Evolutionary conservation across 2,329 filamentous ascomycete species (phyloP).

Genomic region (Chaetomiaceae sp.): DNA sequence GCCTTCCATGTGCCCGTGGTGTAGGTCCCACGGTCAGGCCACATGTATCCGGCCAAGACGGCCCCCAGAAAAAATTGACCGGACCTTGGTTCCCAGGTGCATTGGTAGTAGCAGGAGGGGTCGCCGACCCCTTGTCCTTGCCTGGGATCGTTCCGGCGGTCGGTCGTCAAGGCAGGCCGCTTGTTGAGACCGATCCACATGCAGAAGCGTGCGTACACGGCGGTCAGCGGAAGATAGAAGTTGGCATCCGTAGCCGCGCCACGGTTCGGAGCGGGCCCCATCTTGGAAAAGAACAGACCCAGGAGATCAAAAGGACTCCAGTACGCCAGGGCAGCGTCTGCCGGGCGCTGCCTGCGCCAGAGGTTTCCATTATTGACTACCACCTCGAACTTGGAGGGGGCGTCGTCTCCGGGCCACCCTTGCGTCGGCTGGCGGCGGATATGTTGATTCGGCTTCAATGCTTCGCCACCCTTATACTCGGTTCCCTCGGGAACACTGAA

Average conservation of each 20-base stretch:
- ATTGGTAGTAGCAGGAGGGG: neutral
- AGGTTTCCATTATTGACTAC: neutral
- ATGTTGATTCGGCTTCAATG: neutral
- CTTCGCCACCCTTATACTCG: neutral
- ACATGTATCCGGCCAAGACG: neutral
- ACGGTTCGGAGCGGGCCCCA: neutral
- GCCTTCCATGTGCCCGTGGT: too few relatives aligned
- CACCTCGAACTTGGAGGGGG: neutral
- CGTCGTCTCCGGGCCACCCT: neutral
- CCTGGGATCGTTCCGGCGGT: too few relatives aligned
- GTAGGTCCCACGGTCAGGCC: neutral
- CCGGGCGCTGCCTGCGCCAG: neutral
- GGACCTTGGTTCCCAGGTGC: neutral
- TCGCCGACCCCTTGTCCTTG: neutral
- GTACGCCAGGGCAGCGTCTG: too few relatives aligned
- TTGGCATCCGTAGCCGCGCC: neutral
- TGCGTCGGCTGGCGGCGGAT: neutral
- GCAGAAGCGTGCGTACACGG: neutral
- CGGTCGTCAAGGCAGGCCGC: neutral
- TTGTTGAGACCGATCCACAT: neutral
- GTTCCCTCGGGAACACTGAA: neutral
- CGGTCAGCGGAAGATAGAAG: neutral
- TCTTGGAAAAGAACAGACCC: conserved; percentile 1
- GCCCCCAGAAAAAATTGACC: neutral
- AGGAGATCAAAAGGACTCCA: neutral